These are phyloP conservation scores for Neonectria faginata DNA, from an alignment of 2,329 filamentous ascomycete species.

Conservation along the genomic window DNA sequence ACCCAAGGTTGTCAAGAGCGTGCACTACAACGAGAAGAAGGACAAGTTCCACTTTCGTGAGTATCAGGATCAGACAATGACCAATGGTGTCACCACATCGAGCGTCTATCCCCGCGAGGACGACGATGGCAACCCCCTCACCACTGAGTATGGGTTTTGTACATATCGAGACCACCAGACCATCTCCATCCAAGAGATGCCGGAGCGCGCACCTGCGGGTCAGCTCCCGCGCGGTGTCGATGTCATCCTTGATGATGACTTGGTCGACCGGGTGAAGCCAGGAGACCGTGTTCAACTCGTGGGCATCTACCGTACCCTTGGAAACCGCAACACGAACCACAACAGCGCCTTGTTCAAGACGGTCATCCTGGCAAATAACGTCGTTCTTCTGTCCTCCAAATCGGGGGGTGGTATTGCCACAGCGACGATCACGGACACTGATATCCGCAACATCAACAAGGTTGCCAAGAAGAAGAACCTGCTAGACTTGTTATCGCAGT, in stretches of 20 bases:
- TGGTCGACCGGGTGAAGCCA: constrained; percentile 94
- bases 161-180: constrained; percentile 97
- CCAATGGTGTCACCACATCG: constrained; percentile 85
- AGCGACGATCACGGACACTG: constrained; percentile 91
- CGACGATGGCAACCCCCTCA: constrained; percentile 89
- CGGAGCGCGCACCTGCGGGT: constrained; percentile 92
- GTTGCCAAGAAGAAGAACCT: constrained; percentile 93
- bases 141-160: constrained; percentile 96
- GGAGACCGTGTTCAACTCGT: constrained; percentile 96
- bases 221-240: constrained; percentile 96
- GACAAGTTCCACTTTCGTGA: constrained; percentile 89
- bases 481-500: constrained; percentile 92
- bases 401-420: constrained; percentile 94
- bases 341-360: constrained; percentile 97
- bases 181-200: constrained; percentile 99
- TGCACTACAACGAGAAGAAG: constrained; percentile 92
- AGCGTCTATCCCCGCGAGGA: constrained; percentile 96
- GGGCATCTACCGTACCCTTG: constrained; percentile 93
- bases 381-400: constrained; percentile 94
- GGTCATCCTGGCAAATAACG: constrained; percentile 91
- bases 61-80: constrained; percentile 98
- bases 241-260: constrained; percentile 94
- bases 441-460: constrained; percentile 99
- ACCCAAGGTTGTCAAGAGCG: constrained; percentile 97
- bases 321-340: constrained; percentile 91